Evolutionary conservation across 306 rosid species (phyloP), one percentile per base, ranked within the genome.

Genomic region (Alnus rubra): DNA sequence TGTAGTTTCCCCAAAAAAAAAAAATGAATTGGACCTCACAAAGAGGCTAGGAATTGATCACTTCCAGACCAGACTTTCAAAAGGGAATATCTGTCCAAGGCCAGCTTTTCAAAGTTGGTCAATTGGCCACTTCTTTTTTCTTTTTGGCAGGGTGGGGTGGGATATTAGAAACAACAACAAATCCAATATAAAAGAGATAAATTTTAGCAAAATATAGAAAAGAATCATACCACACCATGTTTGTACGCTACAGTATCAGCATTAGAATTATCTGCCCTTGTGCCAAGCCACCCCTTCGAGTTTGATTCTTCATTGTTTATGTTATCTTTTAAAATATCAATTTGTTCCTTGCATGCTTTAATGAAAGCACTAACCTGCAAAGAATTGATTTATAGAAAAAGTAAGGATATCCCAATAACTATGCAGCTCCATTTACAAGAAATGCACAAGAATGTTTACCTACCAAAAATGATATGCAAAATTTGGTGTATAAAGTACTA

Each of bases 331-430:
- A 93, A 89, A 83, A 95, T 88, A 73, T 90, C 92, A 73, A 95
- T 91, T 81, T 93, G 99, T 85, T 91, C 89, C 84, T 95, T 98
- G 82, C 98, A 95, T 48, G 91, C 94, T 91, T 93, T 95, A 73
- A 93, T 88, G 82, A 95, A 95, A 79, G 93, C 83, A 86, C 93
- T 84, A 35, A 95, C 96, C 99, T 95, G 90, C 88, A 81, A 58
- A 87, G 70, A 69, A 78, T 75, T 64, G 44, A 67, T 30, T 53
- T 44, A 69, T 10, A 3, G 55, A 72, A 80, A 60, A 37, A n/a
- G 60, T 63, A 59, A 76, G 73, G 63, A 73, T 33, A 78, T 37
- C 28, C 65, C 44, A 39, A 74, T 77, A 59, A 55, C 28, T 9
- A 60, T 59, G 69, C 23, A 80, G 45, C 72, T 55, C 30, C 30